Base-by-base conservation (phyloP, 345 rosid genomes). In the Aurinia saxatilis region DNA sequence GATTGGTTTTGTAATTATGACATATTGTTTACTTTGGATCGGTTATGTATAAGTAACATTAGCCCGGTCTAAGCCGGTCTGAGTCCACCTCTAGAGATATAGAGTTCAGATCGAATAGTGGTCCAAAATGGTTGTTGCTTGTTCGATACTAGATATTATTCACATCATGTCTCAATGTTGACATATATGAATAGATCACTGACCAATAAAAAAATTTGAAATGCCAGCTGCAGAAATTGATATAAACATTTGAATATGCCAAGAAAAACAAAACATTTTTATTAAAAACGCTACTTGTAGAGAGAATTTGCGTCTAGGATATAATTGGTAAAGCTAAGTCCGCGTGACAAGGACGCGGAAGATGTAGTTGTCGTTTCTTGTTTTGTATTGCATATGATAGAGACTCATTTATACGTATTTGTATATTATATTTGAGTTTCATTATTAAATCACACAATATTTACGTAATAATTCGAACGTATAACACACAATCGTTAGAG, bases 311-410 rank as follows among this genome's bases (percentile, higher is more conserved):
- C 17, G 6, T 46, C 9, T 17, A 13, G 49, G 41, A 47, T 17
- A 47, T 17, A 37, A 27, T 56, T 48, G n/a, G 48, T 63, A 66
- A 25, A 45, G 55, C 47, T 5, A 65, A 55, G 63, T 55, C 62
- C 70, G 62, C 62, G 46, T 65, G 62, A 47, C 25, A 46, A 47
- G 40, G 57, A 38, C 19, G 41, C 25, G 42, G 50, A 66, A 57
- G 57, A 66, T 57, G 58, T 38, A 25, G 17, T 38, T 30, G 71
- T 66, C 50, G 25, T 37, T 66, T 56, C 50, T 66, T 66, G 57
- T 38, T 66, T 36, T 42, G 42, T 66, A 56, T 16, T 29, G 5
- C 63, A 63, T 54, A 51, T 54, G 37, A 46, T 47, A 48, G 21
- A 60, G 44, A 48, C 39, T 46, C 2, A 34, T 5, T 27, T 37